These are phyloP conservation scores for Yamadazyma nakazawae DNA, from an alignment of 805 yeast species.

Conservation along the genomic window DNA sequence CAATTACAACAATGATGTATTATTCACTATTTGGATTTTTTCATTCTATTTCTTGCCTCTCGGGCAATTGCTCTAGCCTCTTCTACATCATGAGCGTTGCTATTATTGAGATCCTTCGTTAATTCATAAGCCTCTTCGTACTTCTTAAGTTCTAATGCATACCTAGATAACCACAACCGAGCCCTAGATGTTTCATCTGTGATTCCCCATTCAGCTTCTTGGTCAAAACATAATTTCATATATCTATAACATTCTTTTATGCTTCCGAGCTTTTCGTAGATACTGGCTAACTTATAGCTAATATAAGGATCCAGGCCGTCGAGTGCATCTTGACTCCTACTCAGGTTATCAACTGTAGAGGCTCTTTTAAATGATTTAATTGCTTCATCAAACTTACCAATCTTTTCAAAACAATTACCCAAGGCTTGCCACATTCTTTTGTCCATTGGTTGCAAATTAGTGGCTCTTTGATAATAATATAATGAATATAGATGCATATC, in stretches of 20 bases:
- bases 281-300: conserved; percentile 62
- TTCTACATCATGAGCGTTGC: conserved; percentile 82
- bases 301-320: conserved; percentile 42
- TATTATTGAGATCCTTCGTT: conserved; percentile 64
- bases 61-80: conserved; percentile 83
- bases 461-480: conserved; percentile 88
- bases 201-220: conserved; percentile 60
- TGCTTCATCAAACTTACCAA: conserved; percentile 67
- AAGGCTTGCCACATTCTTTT: conserved; percentile 96
- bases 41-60: conserved; percentile 62
- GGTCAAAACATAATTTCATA: conserved; percentile 67
- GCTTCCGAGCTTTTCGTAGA: conserved; percentile 59
- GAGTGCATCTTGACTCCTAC: conserved; percentile 10
- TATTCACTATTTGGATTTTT: conserved; percentile 5
- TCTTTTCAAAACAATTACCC: conserved; percentile 82
- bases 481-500: conserved; percentile 93
- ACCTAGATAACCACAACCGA: conserved; percentile 78
- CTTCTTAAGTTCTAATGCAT: conserved; percentile 53
- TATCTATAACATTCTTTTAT: conserved; percentile 50
- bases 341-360: conserved; percentile 43
- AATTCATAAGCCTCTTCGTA: conserved; percentile 69
- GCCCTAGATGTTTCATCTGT: conserved; percentile 78
- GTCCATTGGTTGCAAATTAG: conserved; percentile 83
- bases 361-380: conserved; percentile 82
- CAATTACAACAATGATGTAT: neutral